Conservation (phyloP, 768 basidiomycete species). For the Galerina marginata region DNA sequence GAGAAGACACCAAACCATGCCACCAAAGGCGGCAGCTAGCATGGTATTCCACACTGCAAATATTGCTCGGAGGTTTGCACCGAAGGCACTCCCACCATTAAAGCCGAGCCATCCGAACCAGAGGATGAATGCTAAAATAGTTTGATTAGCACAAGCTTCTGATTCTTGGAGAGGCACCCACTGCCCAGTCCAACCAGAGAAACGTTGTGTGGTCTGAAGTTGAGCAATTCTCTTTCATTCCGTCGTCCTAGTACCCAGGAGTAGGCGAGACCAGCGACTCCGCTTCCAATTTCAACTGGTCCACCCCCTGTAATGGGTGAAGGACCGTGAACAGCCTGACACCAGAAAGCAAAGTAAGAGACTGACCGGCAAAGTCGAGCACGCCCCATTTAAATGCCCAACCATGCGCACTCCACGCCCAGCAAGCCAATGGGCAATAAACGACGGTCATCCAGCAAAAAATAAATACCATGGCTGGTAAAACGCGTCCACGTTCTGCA, state of each 20-base stretch:
- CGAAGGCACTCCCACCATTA: conserved; percentile 89
- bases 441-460: conserved; percentile 89
- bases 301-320: conserved; percentile 62
- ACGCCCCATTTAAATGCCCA: conserved; percentile 89
- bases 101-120: conserved; percentile 93
- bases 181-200: conserved; percentile 82
- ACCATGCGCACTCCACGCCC: conserved; percentile 82
- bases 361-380: conserved; percentile 83
- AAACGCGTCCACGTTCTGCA: conserved; percentile 85
- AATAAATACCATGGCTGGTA: conserved; percentile 80
- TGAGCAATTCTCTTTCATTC: conserved; percentile 69
- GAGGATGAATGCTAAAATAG: conserved; percentile 63
- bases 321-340: conserved; percentile 9
- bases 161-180: conserved; percentile 26
- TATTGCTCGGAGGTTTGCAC: conserved; percentile 85
- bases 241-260: conserved; percentile 88
- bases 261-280: conserved; percentile 84
- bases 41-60: conserved; percentile 90
- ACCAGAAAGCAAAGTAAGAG: not conserved
- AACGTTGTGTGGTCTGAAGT: conserved; percentile 90
- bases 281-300: conserved; percentile 88
- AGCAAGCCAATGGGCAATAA: conserved; percentile 87
- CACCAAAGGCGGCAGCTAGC: conserved; percentile 82
- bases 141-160: conserved; percentile 1
- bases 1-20: conserved; percentile 81